These are phyloP conservation scores for Aspergillus sp. DNA, from an alignment of 2,329 filamentous ascomycete genomes.

Conservation along the genomic window DNA sequence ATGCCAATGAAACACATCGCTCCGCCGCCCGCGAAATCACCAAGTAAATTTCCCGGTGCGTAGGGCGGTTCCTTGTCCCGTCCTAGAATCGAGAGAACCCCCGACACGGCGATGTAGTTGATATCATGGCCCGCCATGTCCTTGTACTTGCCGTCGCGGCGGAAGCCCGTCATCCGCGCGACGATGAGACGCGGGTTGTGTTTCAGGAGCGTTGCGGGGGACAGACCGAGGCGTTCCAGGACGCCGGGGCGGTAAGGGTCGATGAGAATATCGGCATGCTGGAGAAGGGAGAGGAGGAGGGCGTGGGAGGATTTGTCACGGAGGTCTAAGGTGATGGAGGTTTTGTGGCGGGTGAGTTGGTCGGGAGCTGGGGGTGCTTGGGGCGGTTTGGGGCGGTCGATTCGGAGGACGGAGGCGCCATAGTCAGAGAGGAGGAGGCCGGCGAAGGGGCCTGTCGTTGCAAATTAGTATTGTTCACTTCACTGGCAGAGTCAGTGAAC, in stretches of 20 bases:
- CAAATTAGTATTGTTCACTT: constrained; percentile 3
- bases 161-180: constrained; percentile 82
- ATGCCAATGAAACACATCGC: constrained; percentile 75
- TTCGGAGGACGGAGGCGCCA: constrained; percentile 77
- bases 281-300: constrained; percentile 60
- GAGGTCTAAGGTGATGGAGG: constrained; percentile 72
- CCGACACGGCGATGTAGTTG: constrained; percentile 88
- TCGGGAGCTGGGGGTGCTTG: constrained; percentile 49
- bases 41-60: constrained; percentile 75
- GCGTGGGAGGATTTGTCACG: constrained; percentile 59
- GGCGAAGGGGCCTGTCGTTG: constrained; percentile 66
- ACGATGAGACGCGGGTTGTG: constrained; percentile 72
- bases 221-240: constrained; percentile 74
- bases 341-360: constrained; percentile 71
- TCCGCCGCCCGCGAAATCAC: constrained; percentile 87
- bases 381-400: constrained; percentile 58
- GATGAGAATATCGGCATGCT: constrained; percentile 68
- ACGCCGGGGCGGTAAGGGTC: constrained; percentile 92
- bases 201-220: constrained; percentile 59
- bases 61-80: constrained; percentile 62
- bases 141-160: constrained; percentile 76
- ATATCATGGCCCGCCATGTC: constrained; percentile 93
- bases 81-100: constrained; percentile 70
- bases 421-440: constrained; percentile 85
- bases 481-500: constrained; percentile 1